Conservation (phyloP, 1,284 basidiomycete genomes). For the Rhodotorula sp. region DNA sequence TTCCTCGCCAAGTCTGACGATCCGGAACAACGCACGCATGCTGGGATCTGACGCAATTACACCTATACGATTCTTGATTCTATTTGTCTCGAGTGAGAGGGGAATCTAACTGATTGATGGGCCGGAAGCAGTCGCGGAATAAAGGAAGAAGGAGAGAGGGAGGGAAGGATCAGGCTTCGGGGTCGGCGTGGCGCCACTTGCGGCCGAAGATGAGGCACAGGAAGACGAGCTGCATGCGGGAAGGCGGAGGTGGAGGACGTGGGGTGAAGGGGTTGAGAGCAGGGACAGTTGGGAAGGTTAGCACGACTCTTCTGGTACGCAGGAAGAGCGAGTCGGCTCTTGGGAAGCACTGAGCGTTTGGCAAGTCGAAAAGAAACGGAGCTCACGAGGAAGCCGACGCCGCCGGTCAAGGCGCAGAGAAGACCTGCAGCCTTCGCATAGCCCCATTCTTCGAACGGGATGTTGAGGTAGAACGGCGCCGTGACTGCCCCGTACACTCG, state of each 20-base stretch:
- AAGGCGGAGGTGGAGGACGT: too few relatives aligned
- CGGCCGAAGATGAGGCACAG: slow-evolving; percentile 1
- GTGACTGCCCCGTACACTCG: slow-evolving; percentile 2
- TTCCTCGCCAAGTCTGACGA: too few relatives aligned
- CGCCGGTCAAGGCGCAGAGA: slow-evolving; percentile 14
- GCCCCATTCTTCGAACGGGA: slow-evolving; percentile 28
- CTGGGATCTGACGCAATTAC: too few relatives aligned
- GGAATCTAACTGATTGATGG: too few relatives aligned
- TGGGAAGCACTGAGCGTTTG: too few relatives aligned
- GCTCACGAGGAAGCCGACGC: slow-evolving; percentile 13
- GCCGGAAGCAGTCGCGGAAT: too few relatives aligned
- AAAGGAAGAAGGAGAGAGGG: background rate
- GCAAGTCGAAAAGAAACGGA: background rate
- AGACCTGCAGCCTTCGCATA: slow-evolving; percentile 22
- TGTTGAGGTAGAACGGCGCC: slow-evolving; percentile 33
- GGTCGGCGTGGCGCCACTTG: slow-evolving; percentile 3
- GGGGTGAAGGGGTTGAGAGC: accelerated
- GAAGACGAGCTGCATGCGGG: background rate
- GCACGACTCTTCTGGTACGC: background rate
- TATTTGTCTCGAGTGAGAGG: too few relatives aligned
- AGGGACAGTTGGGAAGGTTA: background rate
- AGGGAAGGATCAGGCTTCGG: background rate
- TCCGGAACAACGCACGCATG: too few relatives aligned
- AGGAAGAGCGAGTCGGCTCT: background rate
- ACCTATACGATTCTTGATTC: too few relatives aligned